Evolutionary conservation across 129 eudicot genomes (phyloP).

Genomic region (Kitagawia praeruptora): DNA sequence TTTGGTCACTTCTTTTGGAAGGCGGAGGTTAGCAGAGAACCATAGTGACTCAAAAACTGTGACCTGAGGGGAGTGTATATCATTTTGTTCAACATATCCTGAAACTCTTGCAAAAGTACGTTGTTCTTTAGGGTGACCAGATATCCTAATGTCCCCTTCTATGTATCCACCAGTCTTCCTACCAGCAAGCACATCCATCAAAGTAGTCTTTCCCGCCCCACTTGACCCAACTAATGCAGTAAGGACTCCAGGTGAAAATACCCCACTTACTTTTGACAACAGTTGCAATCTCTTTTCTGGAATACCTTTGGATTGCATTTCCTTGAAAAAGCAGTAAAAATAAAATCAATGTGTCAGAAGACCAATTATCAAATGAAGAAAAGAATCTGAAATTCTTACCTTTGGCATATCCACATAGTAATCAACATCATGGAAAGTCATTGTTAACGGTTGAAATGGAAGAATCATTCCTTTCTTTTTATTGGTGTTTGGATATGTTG

Average conservation of each 20-base stretch:
- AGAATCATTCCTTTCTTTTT: conserved; percentile 66
- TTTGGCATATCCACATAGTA: conserved; percentile 95
- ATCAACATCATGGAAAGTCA: conserved; percentile 73
- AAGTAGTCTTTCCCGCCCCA: conserved; percentile 93
- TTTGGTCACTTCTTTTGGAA: conserved; percentile 49
- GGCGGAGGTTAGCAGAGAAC: conserved; percentile 81
- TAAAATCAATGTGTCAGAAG: neutral
- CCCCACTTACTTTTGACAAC: conserved; percentile 65
- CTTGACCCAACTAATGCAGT: conserved; percentile 86
- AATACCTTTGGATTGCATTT: conserved; percentile 59
- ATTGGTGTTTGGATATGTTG: neutral
- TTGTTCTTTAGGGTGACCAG: conserved; percentile 78
- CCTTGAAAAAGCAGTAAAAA: conserved; percentile 27
- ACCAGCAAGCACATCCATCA: conserved; percentile 92
- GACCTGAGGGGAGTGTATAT: conserved; percentile 92
- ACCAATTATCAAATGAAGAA: neutral
- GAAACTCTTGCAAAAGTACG: conserved; percentile 72
- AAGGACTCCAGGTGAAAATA: conserved; percentile 81
- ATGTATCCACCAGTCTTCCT: conserved; percentile 90
- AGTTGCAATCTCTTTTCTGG: conserved; percentile 63
- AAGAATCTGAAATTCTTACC: conserved; percentile 25
- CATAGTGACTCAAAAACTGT: conserved; percentile 71
- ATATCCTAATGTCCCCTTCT: conserved; percentile 85
- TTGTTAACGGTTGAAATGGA: conserved; percentile 68
- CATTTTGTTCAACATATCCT: conserved; percentile 87